Conservation (phyloP, 2,329 filamentous ascomycete species). For the Aureobasidium sp. region DNA sequence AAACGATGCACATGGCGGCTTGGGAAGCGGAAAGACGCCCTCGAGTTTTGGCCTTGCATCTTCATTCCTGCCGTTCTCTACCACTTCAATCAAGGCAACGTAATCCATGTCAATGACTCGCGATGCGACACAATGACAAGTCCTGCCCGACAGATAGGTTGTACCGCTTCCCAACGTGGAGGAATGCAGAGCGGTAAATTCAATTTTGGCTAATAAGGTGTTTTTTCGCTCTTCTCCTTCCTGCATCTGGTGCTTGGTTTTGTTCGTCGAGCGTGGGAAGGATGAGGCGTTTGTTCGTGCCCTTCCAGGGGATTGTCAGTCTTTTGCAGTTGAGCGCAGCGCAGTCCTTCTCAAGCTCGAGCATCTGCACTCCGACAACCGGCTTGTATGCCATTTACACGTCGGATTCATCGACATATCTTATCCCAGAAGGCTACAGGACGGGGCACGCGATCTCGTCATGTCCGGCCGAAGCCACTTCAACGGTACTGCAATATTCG, state of each 20-base stretch:
- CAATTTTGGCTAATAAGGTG: neutral
- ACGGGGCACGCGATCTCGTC: neutral
- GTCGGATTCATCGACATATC: constrained; percentile 6
- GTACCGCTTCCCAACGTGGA: neutral
- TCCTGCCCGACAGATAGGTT: neutral
- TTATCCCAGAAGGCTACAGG: neutral
- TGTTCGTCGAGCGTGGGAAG: neutral
- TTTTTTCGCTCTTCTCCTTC: neutral
- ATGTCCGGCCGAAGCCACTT: neutral
- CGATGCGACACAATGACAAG: neutral
- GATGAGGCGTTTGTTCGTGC: neutral
- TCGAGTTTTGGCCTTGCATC: neutral
- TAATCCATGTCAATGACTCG: neutral
- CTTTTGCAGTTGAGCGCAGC: neutral
- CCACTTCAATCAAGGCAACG: neutral
- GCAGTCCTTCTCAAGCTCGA: neutral
- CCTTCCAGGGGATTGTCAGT: constrained; percentile 1
- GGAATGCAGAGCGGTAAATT: constrained; percentile 5
- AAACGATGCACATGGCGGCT: too few relatives aligned
- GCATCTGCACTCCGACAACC: neutral
- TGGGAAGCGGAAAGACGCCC: too few relatives aligned
- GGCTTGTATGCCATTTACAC: constrained; percentile 8
- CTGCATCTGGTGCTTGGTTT: neutral
- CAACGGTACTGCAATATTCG: constrained; percentile 8
- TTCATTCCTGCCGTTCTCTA: too few relatives aligned